These are phyloP conservation scores for Tripterygium wilfordii DNA, from an alignment of 177 flowering plant species.

Conservation along the genomic window DNA sequence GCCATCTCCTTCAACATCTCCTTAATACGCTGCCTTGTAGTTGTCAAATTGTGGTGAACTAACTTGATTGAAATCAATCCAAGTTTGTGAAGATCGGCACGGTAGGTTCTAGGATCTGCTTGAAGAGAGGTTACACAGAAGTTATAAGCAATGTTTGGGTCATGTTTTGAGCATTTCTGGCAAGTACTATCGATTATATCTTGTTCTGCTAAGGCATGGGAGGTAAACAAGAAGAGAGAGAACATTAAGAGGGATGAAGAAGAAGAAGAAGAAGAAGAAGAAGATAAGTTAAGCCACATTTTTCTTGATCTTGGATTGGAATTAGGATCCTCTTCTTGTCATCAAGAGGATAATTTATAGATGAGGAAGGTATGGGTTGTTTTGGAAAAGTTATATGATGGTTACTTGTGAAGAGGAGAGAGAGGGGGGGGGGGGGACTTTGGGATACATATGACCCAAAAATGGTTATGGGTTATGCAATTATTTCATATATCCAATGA, in stretches of 20 bases:
- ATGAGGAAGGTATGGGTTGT: too few relatives aligned
- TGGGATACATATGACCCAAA: too few relatives aligned
- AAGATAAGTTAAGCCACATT: constrained; percentile 5
- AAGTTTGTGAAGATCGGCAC: constrained; percentile 23
- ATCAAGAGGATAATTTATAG: too few relatives aligned
- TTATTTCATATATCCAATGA: too few relatives aligned
- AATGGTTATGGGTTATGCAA: too few relatives aligned
- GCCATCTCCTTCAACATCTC: neutral
- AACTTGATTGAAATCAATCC: constrained; percentile 33
- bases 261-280: neutral
- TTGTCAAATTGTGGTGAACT: constrained; percentile 24
- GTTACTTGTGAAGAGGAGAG: too few relatives aligned
- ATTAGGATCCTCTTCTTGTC: too few relatives aligned
- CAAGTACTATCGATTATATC: constrained; percentile 32
- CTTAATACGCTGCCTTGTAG: constrained; percentile 5
- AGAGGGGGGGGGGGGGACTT: too few relatives aligned
- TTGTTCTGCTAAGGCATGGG: neutral
- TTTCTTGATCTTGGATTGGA: too few relatives aligned
- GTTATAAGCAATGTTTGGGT: constrained; percentile 26
- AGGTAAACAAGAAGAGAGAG: constrained; percentile 2
- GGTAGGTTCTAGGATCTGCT: constrained; percentile 26
- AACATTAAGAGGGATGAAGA: constrained; percentile 6
- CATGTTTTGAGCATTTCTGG: constrained; percentile 16
- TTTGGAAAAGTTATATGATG: too few relatives aligned
- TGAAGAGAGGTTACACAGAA: constrained; percentile 40